Conservation (phyloP, 139 green algal species). For the Zygnema cylindricum region DNA sequence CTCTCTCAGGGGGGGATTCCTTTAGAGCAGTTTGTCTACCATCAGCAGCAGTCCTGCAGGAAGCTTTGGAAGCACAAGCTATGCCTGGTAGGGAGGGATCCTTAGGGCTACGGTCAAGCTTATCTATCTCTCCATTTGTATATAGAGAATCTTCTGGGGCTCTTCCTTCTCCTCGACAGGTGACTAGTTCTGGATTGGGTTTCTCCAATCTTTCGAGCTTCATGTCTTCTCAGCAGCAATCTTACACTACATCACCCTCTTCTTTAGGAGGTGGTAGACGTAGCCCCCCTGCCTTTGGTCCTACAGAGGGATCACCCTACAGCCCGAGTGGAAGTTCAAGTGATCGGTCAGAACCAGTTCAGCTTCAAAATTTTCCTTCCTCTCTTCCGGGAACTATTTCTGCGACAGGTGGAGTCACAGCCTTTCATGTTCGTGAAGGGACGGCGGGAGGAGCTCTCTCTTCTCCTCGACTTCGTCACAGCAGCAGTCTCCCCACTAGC, state of each 20-base stretch:
- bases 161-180: not conserved
- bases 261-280: not conserved
- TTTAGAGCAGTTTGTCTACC: not conserved
- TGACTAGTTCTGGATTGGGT: not conserved
- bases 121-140: not conserved
- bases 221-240: not conserved
- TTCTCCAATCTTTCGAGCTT: not conserved
- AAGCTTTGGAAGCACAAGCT: not conserved
- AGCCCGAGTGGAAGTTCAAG: not conserved
- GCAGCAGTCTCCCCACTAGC: not conserved
- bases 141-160: not conserved
- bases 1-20: not conserved
- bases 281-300: not conserved
- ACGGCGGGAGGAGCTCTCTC: not conserved
- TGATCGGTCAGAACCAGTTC: not conserved
- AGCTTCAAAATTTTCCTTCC: not conserved
- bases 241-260: not conserved
- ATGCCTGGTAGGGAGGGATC: not conserved
- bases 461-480: not conserved
- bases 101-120: not conserved
- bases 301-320: not conserved
- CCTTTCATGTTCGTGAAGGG: not conserved
- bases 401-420: not conserved
- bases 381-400: not conserved
- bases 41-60: not conserved